Percentiles rank a stretch among this genome's conserved stretches.
Conservation (phyloP, 306 rosid species). For the Cotoneaster glaucophyllus region DNA sequence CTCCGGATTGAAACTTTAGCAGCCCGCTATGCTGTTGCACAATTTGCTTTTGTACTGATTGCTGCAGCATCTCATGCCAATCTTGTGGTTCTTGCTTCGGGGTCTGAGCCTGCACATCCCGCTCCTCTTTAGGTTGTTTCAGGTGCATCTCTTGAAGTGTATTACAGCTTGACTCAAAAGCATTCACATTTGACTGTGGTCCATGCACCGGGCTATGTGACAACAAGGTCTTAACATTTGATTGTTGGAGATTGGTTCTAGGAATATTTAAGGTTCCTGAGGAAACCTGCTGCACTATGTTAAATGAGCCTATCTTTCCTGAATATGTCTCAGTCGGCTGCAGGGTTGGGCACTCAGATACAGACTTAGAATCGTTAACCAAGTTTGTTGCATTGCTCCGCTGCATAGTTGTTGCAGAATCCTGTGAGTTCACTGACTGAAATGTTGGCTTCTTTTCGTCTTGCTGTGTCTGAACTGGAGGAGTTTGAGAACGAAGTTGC, state of each 20-base stretch:
- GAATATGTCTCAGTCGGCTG: constrained; percentile 52
- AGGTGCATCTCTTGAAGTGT: constrained; percentile 63
- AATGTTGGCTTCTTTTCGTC: constrained; percentile 55
- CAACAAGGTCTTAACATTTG: constrained; percentile 37
- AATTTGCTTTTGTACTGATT: constrained; percentile 18
- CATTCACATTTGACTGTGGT: constrained; percentile 43
- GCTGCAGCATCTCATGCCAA: constrained; percentile 52
- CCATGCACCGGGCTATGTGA: constrained; percentile 50
- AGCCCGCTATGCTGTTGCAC: constrained; percentile 44
- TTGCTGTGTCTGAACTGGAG: constrained; percentile 57
- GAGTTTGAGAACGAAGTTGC: constrained; percentile 44
- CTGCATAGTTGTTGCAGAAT: constrained; percentile 41
- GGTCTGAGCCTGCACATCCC: constrained; percentile 21
- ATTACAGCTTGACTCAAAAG: constrained; percentile 47
- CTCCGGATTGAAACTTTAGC: constrained; percentile 47
- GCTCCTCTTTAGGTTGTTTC: constrained; percentile 63
- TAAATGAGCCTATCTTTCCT: constrained; percentile 52
- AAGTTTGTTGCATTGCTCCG: constrained; percentile 42
- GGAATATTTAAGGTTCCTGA: constrained; percentile 55
- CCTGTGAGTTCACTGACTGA: constrained; percentile 49
- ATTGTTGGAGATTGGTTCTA: constrained; percentile 48
- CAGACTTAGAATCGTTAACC: constrained; percentile 48
- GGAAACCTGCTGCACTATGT: constrained; percentile 51
- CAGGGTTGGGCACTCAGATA: constrained; percentile 43
- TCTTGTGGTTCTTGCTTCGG: constrained; percentile 38